These are phyloP conservation scores for Arabidopsis lyrata DNA, from an alignment of 441 rosid genomes.

Conservation along the genomic window DNA sequence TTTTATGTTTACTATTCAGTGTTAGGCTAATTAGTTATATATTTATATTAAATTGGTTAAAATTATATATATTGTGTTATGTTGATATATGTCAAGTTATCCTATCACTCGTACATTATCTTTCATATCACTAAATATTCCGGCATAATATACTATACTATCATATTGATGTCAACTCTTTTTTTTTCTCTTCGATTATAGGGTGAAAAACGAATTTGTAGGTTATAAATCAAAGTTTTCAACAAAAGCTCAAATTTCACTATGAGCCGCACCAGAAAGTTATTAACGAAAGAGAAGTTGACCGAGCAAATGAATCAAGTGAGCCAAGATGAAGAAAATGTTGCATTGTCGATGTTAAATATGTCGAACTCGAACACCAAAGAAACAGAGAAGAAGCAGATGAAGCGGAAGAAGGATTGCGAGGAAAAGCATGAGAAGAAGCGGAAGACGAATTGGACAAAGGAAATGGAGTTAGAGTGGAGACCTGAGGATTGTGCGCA, in stretches of 20 bases:
- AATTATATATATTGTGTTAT: not conserved
- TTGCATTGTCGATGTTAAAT: too few species aligned
- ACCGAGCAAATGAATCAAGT: not conserved
- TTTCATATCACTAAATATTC: too few species aligned
- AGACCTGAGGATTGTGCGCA: slow-evolving; percentile 56
- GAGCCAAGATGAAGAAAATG: too few species aligned
- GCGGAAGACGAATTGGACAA: slow-evolving; percentile 5
- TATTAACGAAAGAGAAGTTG: not conserved
- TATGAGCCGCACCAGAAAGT: not conserved
- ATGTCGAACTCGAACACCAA: not conserved
- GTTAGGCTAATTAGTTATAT: not conserved
- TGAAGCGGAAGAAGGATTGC: not conserved
- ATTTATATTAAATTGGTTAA: too few species aligned
- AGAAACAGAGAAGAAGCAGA: not conserved
- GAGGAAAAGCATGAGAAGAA: slow-evolving; percentile 19
- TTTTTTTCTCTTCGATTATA: not conserved
- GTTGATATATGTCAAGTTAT: not conserved
- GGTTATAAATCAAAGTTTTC: not conserved
- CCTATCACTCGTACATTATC: not conserved
- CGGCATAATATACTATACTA: not conserved
- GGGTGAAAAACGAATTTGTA: not conserved
- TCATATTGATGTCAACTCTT: not conserved
- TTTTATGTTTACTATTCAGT: not conserved
- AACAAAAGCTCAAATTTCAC: not conserved
- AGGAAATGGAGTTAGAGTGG: not conserved